phyloP scores from a whole-genome alignment of 495 filamentous ascomycete species.

The Achaetomiella virescens region DNA sequence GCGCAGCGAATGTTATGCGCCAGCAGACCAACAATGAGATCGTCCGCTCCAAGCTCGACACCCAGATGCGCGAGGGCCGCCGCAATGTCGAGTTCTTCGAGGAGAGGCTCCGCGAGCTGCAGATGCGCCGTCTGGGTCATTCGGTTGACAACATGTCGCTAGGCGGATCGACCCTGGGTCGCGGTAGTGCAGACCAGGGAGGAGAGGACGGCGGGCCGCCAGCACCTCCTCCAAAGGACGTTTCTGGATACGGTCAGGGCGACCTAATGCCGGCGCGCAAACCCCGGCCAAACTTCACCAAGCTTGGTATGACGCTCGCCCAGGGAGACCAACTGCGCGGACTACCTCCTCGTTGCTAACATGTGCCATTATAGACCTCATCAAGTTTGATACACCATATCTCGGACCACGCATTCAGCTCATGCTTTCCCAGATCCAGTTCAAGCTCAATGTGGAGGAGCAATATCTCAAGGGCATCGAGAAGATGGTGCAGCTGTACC shows the following conservation, averaged over 20 bases:
- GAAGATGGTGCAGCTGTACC: slow-evolving; percentile 97
- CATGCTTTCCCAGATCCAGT: slow-evolving; percentile 97
- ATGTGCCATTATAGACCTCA: slow-evolving; percentile 61
- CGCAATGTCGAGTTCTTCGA: slow-evolving; percentile 93
- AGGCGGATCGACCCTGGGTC: slow-evolving; percentile 32
- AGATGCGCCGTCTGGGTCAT: slow-evolving; percentile 66
- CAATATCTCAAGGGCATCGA: slow-evolving; percentile 99
- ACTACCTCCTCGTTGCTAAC: slow-evolving; percentile 15
- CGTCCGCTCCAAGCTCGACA: slow-evolving; percentile 81
- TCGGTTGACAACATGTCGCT: slow-evolving; percentile 59
- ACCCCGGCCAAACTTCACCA: slow-evolving; percentile 82
- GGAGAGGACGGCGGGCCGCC: slow-evolving; percentile 46
- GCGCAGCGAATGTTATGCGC: slow-evolving; percentile 88
- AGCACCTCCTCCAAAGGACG: slow-evolving; percentile 62
- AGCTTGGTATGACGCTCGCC: slow-evolving; percentile 64
- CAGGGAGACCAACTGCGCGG: background rate
- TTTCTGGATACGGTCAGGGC: slow-evolving; percentile 42
- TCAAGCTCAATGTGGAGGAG: slow-evolving; percentile 97
- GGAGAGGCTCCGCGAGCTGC: slow-evolving; percentile 78
- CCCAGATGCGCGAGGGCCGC: slow-evolving; percentile 85
- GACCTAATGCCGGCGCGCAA: slow-evolving; percentile 80
- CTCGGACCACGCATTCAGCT: slow-evolving; percentile 96
- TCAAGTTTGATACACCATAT: slow-evolving; percentile 96
- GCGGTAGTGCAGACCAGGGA: slow-evolving; percentile 29
- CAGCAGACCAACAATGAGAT: slow-evolving; percentile 87